phyloP scores from a whole-genome alignment of 352 stramenopile genomes.

The Phytophthora tentaculata region DNA sequence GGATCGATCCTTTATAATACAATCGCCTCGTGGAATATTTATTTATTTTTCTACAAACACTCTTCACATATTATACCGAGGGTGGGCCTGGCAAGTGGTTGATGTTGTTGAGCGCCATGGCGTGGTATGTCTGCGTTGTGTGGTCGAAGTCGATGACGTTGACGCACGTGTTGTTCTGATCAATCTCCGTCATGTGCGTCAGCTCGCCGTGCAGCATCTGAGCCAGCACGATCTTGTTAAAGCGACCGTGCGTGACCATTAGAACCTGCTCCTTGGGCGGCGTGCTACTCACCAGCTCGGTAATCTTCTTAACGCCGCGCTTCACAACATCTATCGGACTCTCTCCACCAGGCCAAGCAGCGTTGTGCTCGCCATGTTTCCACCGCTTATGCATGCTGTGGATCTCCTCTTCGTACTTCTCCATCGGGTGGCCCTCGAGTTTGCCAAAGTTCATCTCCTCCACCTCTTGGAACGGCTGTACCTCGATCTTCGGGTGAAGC shows the following conservation, averaged over 20 bases:
- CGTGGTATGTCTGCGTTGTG: conserved; percentile 49
- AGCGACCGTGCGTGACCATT: conserved; percentile 82
- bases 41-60: conserved; percentile 9
- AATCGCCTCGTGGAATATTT: not conserved
- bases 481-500: conserved; percentile 56
- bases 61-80: conserved; percentile 22
- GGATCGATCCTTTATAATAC: conserved; percentile 11
- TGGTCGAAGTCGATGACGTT: conserved; percentile 87
- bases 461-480: conserved; percentile 68
- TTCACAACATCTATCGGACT: conserved; percentile 70
- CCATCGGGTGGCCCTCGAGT: conserved; percentile 70
- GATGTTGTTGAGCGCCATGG: conserved; percentile 80
- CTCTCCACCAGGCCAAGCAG: conserved; percentile 69
- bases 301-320: conserved; percentile 69
- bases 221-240: conserved; percentile 86
- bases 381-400: conserved; percentile 70
- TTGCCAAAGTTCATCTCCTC: conserved; percentile 89
- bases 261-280: conserved; percentile 64
- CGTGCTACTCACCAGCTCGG: conserved; percentile 50
- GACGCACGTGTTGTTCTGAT: conserved; percentile 88
- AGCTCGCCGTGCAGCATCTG: conserved; percentile 70
- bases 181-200: conserved; percentile 64
- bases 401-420: conserved; percentile 56
- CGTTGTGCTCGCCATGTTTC: conserved; percentile 56
- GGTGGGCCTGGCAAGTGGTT: conserved; percentile 54